Conservation (phyloP, 257 asterid genomes). For the Verbena officinalis region DNA sequence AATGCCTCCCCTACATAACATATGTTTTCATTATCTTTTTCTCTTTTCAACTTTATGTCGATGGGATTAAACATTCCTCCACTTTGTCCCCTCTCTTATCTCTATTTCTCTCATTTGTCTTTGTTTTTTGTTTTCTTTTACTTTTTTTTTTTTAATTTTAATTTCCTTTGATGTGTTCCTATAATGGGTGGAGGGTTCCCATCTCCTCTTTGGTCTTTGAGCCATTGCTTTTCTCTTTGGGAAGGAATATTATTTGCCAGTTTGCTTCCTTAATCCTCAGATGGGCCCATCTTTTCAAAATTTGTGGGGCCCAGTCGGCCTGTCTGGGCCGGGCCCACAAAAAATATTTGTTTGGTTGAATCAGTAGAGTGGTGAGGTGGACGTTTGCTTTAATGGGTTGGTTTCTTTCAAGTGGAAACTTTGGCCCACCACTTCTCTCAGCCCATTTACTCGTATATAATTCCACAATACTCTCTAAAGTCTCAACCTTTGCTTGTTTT, state of each 20-base stretch:
- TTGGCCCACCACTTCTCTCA: constrained; percentile 53
- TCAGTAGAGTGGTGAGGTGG: constrained; percentile 38
- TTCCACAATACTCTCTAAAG: not conserved
- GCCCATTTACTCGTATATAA: constrained; percentile 29
- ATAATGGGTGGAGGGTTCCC: constrained; percentile 49
- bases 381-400: constrained; percentile 46
- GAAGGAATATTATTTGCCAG: constrained; percentile 43
- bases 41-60: constrained; percentile 41
- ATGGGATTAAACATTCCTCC: constrained; percentile 62
- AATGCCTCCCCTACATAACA: constrained; percentile 33
- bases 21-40: not conserved
- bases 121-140: not conserved
- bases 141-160: too few species aligned
- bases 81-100: constrained; percentile 49
- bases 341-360: constrained; percentile 20
- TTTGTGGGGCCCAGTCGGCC: constrained; percentile 19
- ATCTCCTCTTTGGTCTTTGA: constrained; percentile 41
- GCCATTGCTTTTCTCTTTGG: constrained; percentile 53
- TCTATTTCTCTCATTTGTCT: not conserved
- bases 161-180: constrained; percentile 23
- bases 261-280: constrained; percentile 37
- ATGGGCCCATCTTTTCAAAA: constrained; percentile 34
- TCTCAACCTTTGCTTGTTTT: constrained; percentile 39
- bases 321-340: constrained; percentile 35
- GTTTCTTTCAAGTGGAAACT: constrained; percentile 46